phyloP scores from a whole-genome alignment of 257 asterid species.

The Solanum commersonii region DNA sequence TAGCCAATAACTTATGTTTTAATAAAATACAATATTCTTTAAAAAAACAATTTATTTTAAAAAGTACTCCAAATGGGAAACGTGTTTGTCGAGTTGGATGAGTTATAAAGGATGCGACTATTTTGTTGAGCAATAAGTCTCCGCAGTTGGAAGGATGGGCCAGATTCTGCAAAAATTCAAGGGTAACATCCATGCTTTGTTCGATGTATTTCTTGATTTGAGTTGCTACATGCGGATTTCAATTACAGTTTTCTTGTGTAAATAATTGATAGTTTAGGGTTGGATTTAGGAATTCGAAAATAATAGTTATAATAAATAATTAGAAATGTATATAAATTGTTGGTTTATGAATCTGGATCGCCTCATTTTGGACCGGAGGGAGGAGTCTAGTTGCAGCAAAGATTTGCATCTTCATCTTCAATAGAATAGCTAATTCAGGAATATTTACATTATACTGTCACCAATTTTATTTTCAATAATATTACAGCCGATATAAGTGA shows the following conservation, averaged over 20 bases:
- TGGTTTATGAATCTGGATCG: too few relatives aligned
- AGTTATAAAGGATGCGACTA: too few relatives aligned
- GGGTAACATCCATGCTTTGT: slow-evolving; percentile 23
- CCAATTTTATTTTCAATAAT: too few relatives aligned
- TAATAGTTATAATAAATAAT: neutral
- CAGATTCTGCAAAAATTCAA: slow-evolving; percentile 53
- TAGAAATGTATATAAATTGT: neutral
- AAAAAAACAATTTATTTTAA: too few relatives aligned
- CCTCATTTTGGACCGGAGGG: neutral
- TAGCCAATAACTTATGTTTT: too few relatives aligned
- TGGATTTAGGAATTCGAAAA: too few relatives aligned
- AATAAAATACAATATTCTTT: too few relatives aligned
- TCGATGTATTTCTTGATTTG: neutral
- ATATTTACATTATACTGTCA: too few relatives aligned
- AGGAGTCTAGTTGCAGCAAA: neutral
- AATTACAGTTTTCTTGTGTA: neutral
- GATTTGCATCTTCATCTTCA: neutral
- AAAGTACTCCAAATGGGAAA: too few relatives aligned
- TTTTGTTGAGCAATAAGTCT: neutral
- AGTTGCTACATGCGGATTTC: neutral
- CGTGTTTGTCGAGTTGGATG: too few relatives aligned
- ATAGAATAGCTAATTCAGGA: too few relatives aligned
- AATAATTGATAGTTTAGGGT: neutral
- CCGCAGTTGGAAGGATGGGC: slow-evolving; percentile 33
- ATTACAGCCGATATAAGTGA: neutral